A percentile compares a stretch with the other conserved stretches of the same genome.
These are phyloP conservation scores for Allomyces macrogynus DNA, from an alignment of 192 early-diverging fungal species.

Conservation along the genomic window DNA sequence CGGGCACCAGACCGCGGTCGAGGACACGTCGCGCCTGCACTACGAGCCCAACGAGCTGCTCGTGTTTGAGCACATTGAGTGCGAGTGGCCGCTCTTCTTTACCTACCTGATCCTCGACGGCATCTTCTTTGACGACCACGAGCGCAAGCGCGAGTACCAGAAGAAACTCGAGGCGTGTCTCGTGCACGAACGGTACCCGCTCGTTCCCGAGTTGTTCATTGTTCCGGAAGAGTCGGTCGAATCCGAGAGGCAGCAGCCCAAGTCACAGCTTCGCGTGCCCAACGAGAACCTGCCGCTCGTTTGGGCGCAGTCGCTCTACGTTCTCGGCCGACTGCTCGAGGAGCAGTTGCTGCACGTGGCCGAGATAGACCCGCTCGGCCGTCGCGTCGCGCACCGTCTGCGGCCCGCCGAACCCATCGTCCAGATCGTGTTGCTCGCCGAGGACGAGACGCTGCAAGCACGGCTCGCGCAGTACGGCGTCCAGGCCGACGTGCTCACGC, in stretches of 20 bases:
- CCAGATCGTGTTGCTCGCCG: constrained; percentile 58
- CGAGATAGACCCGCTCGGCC: constrained; percentile 64
- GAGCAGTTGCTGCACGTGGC: constrained; percentile 54
- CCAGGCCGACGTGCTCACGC: constrained; percentile 57
- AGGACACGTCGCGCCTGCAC: constrained; percentile 53
- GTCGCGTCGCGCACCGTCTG: constrained; percentile 34
- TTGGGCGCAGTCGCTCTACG: constrained; percentile 67
- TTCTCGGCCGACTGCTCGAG: constrained; percentile 51
- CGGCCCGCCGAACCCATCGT: constrained; percentile 23
- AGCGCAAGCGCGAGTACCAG: constrained; percentile 49
- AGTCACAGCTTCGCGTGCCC: constrained; percentile 46
- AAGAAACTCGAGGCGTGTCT: constrained; percentile 41
- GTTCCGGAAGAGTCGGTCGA: constrained; percentile 53
- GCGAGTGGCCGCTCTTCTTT: constrained; percentile 78
- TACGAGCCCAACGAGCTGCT: constrained; percentile 64
- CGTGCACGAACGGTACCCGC: constrained; percentile 35
- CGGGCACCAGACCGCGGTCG: constrained; percentile 63
- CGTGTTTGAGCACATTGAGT: constrained; percentile 66
- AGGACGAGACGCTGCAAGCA: constrained; percentile 47
- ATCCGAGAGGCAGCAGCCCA: constrained; percentile 43
- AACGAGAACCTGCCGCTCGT: constrained; percentile 75
- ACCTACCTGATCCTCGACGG: constrained; percentile 73
- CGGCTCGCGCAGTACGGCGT: constrained; percentile 50
- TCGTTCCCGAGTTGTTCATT: constrained; percentile 59
- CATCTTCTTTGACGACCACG: constrained; percentile 41